A percentile compares a stretch with the other conserved stretches of the same genome.
These are phyloP conservation scores for Citrus trifoliata DNA, from an alignment of 345 rosid genomes.

Conservation along the genomic window DNA sequence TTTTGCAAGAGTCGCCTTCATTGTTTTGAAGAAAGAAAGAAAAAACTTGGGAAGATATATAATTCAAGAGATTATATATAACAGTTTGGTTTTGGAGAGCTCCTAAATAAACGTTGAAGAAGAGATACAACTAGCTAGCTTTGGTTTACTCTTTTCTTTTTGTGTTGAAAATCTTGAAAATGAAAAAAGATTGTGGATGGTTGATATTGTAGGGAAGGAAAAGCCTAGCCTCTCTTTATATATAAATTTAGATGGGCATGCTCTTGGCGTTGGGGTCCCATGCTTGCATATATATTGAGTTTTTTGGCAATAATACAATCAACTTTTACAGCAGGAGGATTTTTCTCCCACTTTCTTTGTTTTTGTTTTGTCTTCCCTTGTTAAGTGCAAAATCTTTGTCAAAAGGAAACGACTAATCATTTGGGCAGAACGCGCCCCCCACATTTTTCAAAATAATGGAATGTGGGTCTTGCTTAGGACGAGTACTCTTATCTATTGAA, in stretches of 20 bases:
- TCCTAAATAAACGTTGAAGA: background rate
- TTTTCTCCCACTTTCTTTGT: conserved; percentile 10
- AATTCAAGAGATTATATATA: background rate
- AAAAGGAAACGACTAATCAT: conserved; percentile 4
- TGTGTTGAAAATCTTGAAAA: background rate
- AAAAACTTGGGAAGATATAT: background rate
- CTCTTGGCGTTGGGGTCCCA: background rate
- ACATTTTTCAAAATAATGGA: background rate
- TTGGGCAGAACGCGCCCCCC: background rate
- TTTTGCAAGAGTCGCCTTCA: conserved; percentile 3
- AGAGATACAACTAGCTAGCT: background rate
- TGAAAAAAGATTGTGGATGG: background rate
- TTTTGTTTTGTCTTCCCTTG: background rate
- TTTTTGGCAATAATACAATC: background rate
- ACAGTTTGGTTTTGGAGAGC: background rate
- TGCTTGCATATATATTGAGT: background rate
- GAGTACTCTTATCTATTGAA: background rate
- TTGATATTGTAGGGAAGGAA: background rate
- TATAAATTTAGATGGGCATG: background rate
- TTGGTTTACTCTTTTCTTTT: background rate
- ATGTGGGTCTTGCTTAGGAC: background rate
- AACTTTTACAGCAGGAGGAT: background rate
- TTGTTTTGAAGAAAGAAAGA: background rate
- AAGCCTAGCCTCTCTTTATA: background rate
- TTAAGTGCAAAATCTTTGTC: conserved; percentile 2